Evolutionary conservation across 306 rosid genomes (phyloP).

Genomic region (Pachyrhizus erosus): DNA sequence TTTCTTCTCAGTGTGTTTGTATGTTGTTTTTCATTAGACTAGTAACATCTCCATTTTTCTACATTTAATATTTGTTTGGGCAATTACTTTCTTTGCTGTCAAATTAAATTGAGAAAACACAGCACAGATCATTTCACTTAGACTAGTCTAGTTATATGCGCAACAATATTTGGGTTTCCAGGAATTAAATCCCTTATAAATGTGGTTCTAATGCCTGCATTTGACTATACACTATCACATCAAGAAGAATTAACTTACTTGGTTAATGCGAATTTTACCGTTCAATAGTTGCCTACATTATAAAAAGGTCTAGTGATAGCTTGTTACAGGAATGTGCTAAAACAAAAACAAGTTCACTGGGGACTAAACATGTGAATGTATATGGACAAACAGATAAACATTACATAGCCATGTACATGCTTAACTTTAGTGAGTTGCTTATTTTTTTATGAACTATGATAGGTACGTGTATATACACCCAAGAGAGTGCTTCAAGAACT

Average conservation of each 20-base stretch:
- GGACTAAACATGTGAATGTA: not conserved
- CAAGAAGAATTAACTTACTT: not conserved
- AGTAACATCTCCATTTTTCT: not conserved
- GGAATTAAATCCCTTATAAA: not conserved
- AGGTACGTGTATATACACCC: constrained; percentile 82
- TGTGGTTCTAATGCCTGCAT: not conserved
- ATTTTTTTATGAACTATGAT: constrained; percentile 34
- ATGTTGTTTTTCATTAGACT: not conserved
- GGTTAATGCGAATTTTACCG: not conserved
- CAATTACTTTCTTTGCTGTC: not conserved
- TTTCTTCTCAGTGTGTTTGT: not conserved
- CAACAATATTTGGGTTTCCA: not conserved
- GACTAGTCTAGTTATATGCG: not conserved
- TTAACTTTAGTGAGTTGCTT: not conserved
- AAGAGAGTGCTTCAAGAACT: constrained; percentile 71
- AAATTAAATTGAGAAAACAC: not conserved
- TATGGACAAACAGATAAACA: not conserved
- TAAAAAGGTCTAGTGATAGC: not conserved
- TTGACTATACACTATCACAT: constrained; percentile 1
- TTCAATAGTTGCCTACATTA: not conserved
- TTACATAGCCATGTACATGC: not conserved
- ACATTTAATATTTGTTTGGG: not conserved
- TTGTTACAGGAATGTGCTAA: not conserved
- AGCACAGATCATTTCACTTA: not conserved
- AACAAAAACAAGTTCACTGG: not conserved